Base-by-base conservation (phyloP, 2,329 filamentous ascomycete genomes). In the Fusarium paranaense region DNA sequence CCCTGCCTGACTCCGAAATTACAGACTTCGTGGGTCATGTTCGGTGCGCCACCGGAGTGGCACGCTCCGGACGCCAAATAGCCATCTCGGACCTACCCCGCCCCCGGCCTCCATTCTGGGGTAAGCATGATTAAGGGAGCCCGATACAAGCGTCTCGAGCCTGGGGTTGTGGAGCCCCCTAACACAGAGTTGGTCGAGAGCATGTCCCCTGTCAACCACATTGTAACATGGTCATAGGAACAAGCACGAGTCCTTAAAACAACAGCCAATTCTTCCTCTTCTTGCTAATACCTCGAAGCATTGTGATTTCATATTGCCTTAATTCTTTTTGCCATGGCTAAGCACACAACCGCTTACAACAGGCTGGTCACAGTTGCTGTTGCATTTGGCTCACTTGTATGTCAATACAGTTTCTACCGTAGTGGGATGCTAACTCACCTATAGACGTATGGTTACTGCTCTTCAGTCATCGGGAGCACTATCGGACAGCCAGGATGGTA, bases 401-500 rank as follows among this genome's bases (percentile, higher is more conserved):
- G 22, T 47, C 20, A 25, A 8, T 18, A 18, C 22, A 47, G 25
- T 25, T 22, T 47, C 42, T 47, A 20, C 50, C 2, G 10, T 22
- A 47, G 42, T 47, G 13, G 22, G 22, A 32, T 59, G 2, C 64
- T 72, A n/a, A 5, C 11, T 1, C 8, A 25, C 13, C 32, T 45
- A 4, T 62, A 86, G 85, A 87, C 86, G 3, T 88, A 88, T 71
- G 86, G 87, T 20, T 88, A 88, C 70, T 85, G 83, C 64, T 82
- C 86, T 10, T 87, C 86, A 3, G 83, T 88, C 40, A 88, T 88
- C 42, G 81, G 83, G 37, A 86, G 85, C 67, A 88, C 86, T 14
- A 87, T 88, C 63, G 87, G 87, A 10, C 86, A 88, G 64, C 86
- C 87, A 6, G 86, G 86, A 69, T 88, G 86, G 85, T 88, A 87